These are phyloP conservation scores for Hyphopichia pseudoburtonii DNA, from an alignment of 1,139 yeast genomes.

Conservation along the genomic window DNA sequence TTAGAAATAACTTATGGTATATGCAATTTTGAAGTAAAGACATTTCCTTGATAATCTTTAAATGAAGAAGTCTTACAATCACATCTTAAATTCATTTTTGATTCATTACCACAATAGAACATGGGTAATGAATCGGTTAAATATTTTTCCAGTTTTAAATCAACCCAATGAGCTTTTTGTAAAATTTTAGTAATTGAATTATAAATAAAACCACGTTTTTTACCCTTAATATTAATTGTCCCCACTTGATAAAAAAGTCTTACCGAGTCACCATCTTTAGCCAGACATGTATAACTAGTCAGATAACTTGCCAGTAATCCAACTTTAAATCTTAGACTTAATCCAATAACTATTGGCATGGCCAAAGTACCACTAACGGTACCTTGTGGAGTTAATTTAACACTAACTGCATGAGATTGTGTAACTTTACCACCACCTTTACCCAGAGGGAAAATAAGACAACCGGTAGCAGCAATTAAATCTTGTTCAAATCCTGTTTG, in stretches of 20 bases:
- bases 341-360: neutral
- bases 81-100: slow-evolving; percentile 16
- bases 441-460: slow-evolving; percentile 13
- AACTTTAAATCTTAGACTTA: neutral
- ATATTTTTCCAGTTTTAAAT: slow-evolving; percentile 9
- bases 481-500: slow-evolving; percentile 7
- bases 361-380: neutral
- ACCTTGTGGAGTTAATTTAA: slow-evolving; percentile 7
- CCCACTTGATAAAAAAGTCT: slow-evolving; percentile 18
- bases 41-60: neutral
- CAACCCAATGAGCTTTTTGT: slow-evolving; percentile 11
- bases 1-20: no score
- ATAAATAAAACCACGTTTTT: slow-evolving; percentile 10
- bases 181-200: slow-evolving; percentile 7
- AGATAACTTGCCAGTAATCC: slow-evolving; percentile 8
- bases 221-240: slow-evolving; percentile 10
- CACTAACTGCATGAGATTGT: slow-evolving; percentile 10
- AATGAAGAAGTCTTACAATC: slow-evolving; percentile 1
- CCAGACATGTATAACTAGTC: slow-evolving; percentile 15
- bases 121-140: slow-evolving; percentile 13
- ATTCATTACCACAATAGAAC: slow-evolving; percentile 18
- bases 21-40: neutral
- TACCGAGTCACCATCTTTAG: slow-evolving; percentile 12
- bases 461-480: slow-evolving; percentile 20
- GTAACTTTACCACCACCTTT: slow-evolving; percentile 16